Evolutionary conservation across 2,329 filamentous ascomycete genomes (phyloP), one percentile per base, ranked within the genome.

Genomic region (Claviceps africana): DNA sequence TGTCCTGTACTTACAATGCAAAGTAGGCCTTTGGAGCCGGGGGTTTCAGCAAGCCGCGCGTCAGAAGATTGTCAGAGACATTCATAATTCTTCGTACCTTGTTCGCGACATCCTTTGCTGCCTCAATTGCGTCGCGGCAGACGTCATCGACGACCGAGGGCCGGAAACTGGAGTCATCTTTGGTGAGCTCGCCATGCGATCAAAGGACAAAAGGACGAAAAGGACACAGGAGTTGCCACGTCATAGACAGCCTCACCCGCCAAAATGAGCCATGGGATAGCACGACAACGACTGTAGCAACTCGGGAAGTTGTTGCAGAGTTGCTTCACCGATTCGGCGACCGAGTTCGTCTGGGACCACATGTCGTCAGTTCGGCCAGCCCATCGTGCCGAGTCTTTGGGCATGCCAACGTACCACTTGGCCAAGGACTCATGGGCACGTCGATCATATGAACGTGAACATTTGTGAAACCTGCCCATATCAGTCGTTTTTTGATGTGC

Each of bases 351-450:
- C 79, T 82, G 53, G 30, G 49, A 10, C 13, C 28, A 10, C 22
- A 28, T 33, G 40, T n/a, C 15, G 53, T 51, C 10, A 47, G 53
- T 51, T 45, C 10, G 25, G n/a, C 33, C 21, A 19, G 7, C 28
- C 25, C 30, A 43, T n/a, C 37, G 28, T 22, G 10, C 6, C n/a
- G 21, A 4, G 28, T 19, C 1, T 50, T 10, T 11, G 17, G 3
- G 25, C 17, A 44, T 15, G 8, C 10, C 13, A 9, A 52, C 53
- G 25, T 70, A 88, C 85, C 76, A 56, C 64, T 78, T 21, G 82
- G 73, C 85, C 85, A 89, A 31, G 71, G 79, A 62, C 81, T 86
- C 65, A 86, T 78, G 17, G 83, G 85, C 49, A 88, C 65, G 49
- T 74, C 79, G 54, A 88, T 74, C 68, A 86, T 76, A 48, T 71